Percentiles rank a stretch among this genome's conserved stretches.
phyloP scores from a whole-genome alignment of 208 protist genomes.

The Leishmania arabica region DNA sequence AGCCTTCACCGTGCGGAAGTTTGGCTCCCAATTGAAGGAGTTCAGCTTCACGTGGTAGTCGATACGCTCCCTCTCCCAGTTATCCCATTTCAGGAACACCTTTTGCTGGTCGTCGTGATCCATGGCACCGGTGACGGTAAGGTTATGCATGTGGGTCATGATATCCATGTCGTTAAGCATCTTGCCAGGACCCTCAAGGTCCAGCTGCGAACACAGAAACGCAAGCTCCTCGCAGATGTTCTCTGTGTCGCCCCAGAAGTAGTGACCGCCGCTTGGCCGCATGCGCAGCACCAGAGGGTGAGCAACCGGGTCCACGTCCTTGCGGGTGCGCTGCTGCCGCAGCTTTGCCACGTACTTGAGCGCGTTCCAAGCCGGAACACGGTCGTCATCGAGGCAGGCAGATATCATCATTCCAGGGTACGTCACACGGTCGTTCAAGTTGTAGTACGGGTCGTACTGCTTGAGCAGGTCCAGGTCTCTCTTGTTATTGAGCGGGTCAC shows the following conservation, averaged over 20 bases:
- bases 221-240: slow-evolving; percentile 88
- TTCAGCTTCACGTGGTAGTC: slow-evolving; percentile 92
- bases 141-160: slow-evolving; percentile 94
- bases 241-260: slow-evolving; percentile 82
- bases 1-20: slow-evolving; percentile 89
- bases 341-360: slow-evolving; percentile 92
- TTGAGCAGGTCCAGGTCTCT: slow-evolving; percentile 66
- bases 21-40: slow-evolving; percentile 86
- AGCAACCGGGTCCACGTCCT: slow-evolving; percentile 72
- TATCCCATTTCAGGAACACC: slow-evolving; percentile 92
- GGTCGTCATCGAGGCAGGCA: slow-evolving; percentile 88
- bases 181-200: slow-evolving; percentile 84
- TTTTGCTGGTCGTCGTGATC: slow-evolving; percentile 92
- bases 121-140: slow-evolving; percentile 82
- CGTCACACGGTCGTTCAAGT: slow-evolving; percentile 90
- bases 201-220: slow-evolving; percentile 84
- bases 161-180: slow-evolving; percentile 91
- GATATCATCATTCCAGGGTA: slow-evolving; percentile 93
- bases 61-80: slow-evolving; percentile 90
- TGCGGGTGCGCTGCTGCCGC: slow-evolving; percentile 75
- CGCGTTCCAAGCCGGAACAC: slow-evolving; percentile 88
- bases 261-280: slow-evolving; percentile 74
- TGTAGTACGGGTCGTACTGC: slow-evolving; percentile 90
- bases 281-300: slow-evolving; percentile 78
- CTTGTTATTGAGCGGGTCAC: slow-evolving; percentile 86